phyloP scores from a whole-genome alignment of 257 asterid genomes.

The Salvia hispanica region DNA sequence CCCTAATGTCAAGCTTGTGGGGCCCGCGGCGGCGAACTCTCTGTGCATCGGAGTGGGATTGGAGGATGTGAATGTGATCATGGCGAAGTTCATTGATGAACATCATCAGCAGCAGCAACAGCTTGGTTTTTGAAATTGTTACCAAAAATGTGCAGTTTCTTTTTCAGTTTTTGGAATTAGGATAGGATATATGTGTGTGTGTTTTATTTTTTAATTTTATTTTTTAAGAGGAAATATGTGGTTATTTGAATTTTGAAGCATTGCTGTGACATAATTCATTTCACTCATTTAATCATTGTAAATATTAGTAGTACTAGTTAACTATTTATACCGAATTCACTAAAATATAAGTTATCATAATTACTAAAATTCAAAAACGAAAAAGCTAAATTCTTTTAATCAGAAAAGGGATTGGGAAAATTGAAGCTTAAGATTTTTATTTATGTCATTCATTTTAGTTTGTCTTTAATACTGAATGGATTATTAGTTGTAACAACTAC shows the following conservation, averaged over 20 bases:
- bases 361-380: no score
- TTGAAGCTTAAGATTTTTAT: no score
- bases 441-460: no score
- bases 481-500: no score
- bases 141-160: not conserved
- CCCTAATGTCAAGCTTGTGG: slow-evolving; percentile 66
- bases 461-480: no score
- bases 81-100: slow-evolving; percentile 47
- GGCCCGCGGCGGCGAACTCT: slow-evolving; percentile 26
- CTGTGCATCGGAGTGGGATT: slow-evolving; percentile 65
- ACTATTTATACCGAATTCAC: no score
- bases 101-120: slow-evolving; percentile 21
- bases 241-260: not conserved
- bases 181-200: not conserved
- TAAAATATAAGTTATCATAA: no score
- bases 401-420: no score
- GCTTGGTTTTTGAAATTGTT: slow-evolving; percentile 25
- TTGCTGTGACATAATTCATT: not conserved
- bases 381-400: no score
- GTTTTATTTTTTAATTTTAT: no score
- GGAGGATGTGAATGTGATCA: slow-evolving; percentile 70
- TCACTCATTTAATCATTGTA: slow-evolving; percentile 6
- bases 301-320: not conserved
- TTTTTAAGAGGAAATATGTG: no score
- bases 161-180: not conserved